Evolutionary conservation across 2,329 filamentous ascomycete genomes (phyloP).

Genomic region (Neopestalotiopsis rosae): DNA sequence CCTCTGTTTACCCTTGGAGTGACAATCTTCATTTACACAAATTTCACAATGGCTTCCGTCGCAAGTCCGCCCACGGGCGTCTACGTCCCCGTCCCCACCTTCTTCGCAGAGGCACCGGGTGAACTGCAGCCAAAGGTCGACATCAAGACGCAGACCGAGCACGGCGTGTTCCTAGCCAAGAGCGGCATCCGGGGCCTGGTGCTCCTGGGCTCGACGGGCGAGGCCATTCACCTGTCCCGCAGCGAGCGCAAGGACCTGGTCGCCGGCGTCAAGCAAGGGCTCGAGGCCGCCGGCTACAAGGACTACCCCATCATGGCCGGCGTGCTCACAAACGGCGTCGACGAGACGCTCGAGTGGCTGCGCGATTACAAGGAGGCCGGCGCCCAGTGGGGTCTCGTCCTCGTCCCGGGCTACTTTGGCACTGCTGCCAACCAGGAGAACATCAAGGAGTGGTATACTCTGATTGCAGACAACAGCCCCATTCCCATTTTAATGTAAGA

Average conservation of each 20-base stretch:
- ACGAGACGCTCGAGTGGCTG: conserved; percentile 49
- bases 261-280: conserved; percentile 57
- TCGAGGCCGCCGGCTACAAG: conserved; percentile 59
- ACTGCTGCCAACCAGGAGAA: conserved; percentile 61
- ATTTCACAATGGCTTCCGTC: conserved; percentile 1
- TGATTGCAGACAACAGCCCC: conserved; percentile 64
- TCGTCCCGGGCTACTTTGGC: conserved; percentile 71
- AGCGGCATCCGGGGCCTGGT: conserved; percentile 66
- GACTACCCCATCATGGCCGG: conserved; percentile 63
- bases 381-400: conserved; percentile 65
- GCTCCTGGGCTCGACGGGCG: conserved; percentile 68
- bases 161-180: conserved; percentile 64
- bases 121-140: conserved; percentile 58
- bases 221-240: conserved; percentile 66
- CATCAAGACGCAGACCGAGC: conserved; percentile 60
- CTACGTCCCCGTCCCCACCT: conserved; percentile 67
- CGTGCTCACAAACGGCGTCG: conserved; percentile 28
- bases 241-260: conserved; percentile 62
- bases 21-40: not conserved
- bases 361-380: conserved; percentile 57
- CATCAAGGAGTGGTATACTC: conserved; percentile 64
- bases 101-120: conserved; percentile 57
- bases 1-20: too few relatives aligned
- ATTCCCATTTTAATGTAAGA: conserved; percentile 66
- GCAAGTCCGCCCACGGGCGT: conserved; percentile 56